Evolutionary conservation across 2,329 filamentous ascomycete genomes (phyloP).

Genomic region (Cordyceps javanica): DNA sequence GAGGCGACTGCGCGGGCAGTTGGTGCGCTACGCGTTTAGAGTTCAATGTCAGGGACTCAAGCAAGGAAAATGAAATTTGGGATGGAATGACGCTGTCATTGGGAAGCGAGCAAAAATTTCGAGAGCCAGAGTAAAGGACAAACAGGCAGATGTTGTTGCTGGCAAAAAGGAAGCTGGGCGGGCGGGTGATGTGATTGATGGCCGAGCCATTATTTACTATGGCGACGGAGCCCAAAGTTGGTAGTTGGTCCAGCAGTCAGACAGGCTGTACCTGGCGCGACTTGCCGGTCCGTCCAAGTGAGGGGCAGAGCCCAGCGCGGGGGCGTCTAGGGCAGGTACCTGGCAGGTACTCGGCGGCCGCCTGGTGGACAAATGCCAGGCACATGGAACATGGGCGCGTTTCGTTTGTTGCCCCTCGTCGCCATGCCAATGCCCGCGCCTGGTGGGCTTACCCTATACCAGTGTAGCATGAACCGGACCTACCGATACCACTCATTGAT

Average conservation of each 20-base stretch:
- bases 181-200: not conserved
- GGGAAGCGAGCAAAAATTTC: not conserved
- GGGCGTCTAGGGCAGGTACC: not conserved
- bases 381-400: not conserved
- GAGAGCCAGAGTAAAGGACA: not conserved
- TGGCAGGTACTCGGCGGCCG: not conserved
- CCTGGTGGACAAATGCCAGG: not conserved
- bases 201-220: conserved; percentile 3
- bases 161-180: not conserved
- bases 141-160: conserved; percentile 6
- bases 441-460: conserved; percentile 7
- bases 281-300: not conserved
- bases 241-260: not conserved
- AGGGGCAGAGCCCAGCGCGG: not conserved
- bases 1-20: conserved; percentile 1
- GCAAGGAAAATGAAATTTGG: not conserved
- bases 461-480: too few relatives aligned
- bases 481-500: too few relatives aligned
- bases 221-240: not conserved
- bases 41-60: conserved; percentile 10
- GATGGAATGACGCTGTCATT: conserved; percentile 9
- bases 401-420: conserved; percentile 4
- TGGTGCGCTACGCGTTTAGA: not conserved
- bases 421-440: conserved; percentile 7
- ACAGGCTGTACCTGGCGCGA: conserved; percentile 1